A percentile compares a stretch with the other conserved stretches of the same genome.
Conservation (phyloP, 75 land plant genomes). For the Pinus tabuliformis region DNA sequence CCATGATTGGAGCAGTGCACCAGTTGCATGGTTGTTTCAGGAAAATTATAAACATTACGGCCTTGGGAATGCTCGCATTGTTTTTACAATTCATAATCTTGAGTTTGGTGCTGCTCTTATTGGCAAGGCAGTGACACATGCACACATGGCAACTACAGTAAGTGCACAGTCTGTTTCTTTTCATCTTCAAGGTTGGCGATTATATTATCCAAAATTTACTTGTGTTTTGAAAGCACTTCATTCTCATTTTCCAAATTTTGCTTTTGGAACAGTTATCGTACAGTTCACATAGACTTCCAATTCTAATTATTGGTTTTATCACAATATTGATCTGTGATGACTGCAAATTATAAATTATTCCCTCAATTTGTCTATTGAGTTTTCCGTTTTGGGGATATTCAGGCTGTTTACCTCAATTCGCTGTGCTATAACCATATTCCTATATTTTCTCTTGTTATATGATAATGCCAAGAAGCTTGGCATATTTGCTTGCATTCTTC, state of each 20-base stretch:
- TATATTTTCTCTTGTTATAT: too few relatives aligned
- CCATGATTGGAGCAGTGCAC: constrained; percentile 96
- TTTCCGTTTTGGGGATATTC: too few relatives aligned
- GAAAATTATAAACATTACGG: constrained; percentile 74
- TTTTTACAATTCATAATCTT: constrained; percentile 89
- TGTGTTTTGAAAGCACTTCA: neutral
- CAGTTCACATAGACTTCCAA: neutral
- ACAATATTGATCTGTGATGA: neutral
- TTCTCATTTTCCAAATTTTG: neutral
- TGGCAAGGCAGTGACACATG: constrained; percentile 73
- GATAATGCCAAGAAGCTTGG: too few relatives aligned
- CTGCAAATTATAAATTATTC: too few relatives aligned
- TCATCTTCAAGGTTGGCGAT: neutral
- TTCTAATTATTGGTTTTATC: neutral
- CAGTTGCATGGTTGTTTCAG: constrained; percentile 87
- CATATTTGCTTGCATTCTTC: too few relatives aligned
- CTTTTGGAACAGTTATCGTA: neutral
- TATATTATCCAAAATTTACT: neutral
- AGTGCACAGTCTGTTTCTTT: constrained; percentile 14
- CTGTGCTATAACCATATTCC: too few relatives aligned
- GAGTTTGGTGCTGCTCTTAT: constrained; percentile 77
- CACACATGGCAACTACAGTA: constrained; percentile 92
- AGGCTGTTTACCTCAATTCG: too few relatives aligned
- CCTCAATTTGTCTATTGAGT: too few relatives aligned
- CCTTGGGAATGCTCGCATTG: constrained; percentile 63